phyloP scores from a whole-genome alignment of 495 filamentous ascomycete genomes.

The Penicillium herquei region DNA sequence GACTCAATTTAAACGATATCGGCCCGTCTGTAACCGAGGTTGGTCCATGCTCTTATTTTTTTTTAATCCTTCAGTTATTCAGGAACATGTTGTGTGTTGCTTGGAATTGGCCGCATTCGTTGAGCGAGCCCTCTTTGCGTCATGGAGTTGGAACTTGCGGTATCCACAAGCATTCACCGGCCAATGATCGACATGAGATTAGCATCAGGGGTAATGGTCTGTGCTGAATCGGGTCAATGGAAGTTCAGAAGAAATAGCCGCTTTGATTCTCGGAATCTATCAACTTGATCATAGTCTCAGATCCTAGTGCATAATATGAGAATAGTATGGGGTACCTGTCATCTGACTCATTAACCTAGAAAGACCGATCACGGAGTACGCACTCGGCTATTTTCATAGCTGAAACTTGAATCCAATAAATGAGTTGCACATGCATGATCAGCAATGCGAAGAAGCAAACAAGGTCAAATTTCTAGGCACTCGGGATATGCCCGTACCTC shows the following conservation, averaged over 20 bases:
- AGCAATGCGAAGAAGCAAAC: no score
- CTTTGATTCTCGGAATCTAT: background rate
- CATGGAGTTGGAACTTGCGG: background rate
- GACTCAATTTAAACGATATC: slow-evolving; percentile 2
- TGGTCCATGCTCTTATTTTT: background rate
- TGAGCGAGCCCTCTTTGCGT: slow-evolving; percentile 4
- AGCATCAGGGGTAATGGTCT: background rate
- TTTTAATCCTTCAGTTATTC: background rate
- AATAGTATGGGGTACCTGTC: no score
- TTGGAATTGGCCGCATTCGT: background rate
- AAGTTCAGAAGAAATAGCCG: slow-evolving; percentile 1
- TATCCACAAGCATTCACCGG: background rate
- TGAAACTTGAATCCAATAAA: no score
- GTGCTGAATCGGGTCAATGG: slow-evolving; percentile 7
- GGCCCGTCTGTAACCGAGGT: slow-evolving; percentile 12
- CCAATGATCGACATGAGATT: slow-evolving; percentile 11
- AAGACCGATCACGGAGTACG: no score
- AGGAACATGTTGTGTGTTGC: background rate
- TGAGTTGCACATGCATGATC: no score
- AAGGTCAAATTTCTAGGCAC: no score
- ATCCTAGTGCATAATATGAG: no score
- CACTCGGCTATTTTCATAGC: no score
- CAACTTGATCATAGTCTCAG: no score
- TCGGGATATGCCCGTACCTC: no score
- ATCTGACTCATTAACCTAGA: no score